Percentiles rank a stretch among this genome's conserved stretches.
These are phyloP conservation scores for Cadophora luteo-olivacea DNA, from an alignment of 2,329 filamentous ascomycete species.

Conservation along the genomic window DNA sequence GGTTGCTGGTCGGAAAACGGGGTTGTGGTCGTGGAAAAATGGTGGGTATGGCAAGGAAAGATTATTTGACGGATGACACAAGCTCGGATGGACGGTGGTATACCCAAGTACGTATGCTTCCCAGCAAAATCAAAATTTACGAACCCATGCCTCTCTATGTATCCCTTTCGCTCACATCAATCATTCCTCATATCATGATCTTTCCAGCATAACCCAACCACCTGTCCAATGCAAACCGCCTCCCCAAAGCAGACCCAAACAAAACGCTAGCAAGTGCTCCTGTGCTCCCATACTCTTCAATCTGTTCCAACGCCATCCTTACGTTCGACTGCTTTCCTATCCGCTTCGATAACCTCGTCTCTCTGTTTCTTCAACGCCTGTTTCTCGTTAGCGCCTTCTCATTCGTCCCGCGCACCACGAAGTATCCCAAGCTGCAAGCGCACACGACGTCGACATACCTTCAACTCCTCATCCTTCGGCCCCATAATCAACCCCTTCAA, in stretches of 20 bases:
- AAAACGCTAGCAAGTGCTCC: neutral
- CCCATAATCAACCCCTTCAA: constrained; percentile 80
- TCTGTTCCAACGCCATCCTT: constrained; percentile 22
- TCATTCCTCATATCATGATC: neutral
- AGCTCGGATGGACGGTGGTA: neutral
- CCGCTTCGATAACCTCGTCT: constrained; percentile 11
- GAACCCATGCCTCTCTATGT: neutral
- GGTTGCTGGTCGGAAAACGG: neutral
- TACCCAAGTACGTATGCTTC: constrained; percentile 4
- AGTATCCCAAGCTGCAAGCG: too few relatives aligned
- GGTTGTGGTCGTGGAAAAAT: neutral
- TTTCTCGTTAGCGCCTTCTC: neutral
- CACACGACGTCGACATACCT: constrained; percentile 34
- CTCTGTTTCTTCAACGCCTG: constrained; percentile 19
- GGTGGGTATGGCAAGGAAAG: neutral
- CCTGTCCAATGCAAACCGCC: neutral
- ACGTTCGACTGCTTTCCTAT: constrained; percentile 15
- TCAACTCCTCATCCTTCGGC: constrained; percentile 64
- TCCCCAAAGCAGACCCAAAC: neutral
- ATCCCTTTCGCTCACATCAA: neutral
- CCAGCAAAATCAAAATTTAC: neutral
- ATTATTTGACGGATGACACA: neutral
- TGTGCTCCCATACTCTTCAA: neutral
- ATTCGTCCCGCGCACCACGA: too few relatives aligned
- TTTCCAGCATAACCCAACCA: neutral